phyloP scores from a whole-genome alignment of 129 eudicot species.

The Escallonia rubra region DNA sequence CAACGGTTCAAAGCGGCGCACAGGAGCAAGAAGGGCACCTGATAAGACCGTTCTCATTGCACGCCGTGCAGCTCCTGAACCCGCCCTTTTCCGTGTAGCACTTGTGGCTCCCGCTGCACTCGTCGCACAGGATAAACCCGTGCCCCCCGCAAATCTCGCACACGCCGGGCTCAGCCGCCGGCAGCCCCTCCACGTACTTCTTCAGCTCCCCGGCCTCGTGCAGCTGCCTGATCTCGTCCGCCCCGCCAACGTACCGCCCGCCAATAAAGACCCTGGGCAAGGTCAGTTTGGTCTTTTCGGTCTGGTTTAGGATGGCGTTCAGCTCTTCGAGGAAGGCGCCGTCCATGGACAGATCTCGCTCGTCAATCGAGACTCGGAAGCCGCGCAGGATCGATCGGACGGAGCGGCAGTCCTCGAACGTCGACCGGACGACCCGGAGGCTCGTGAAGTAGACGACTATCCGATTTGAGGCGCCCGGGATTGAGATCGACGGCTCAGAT shows the following conservation, averaged over 20 bases:
- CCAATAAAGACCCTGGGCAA: conserved; percentile 82
- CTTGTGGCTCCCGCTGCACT: conserved; percentile 90
- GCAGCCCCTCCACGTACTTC: conserved; percentile 51
- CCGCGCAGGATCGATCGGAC: conserved; percentile 63
- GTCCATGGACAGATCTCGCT: conserved; percentile 89
- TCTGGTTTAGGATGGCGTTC: conserved; percentile 31
- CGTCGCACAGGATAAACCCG: conserved; percentile 61
- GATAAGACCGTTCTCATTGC: conserved; percentile 91
- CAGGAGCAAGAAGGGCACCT: conserved; percentile 80
- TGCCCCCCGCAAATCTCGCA: conserved; percentile 81
- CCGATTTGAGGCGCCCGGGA: conserved; percentile 52
- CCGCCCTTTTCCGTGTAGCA: conserved; percentile 57
- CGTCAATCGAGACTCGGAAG: conserved; percentile 75
- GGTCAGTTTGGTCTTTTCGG: conserved; percentile 29
- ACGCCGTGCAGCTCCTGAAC: conserved; percentile 58
- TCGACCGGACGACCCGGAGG: conserved; percentile 74
- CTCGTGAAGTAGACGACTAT: conserved; percentile 72
- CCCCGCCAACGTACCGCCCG: conserved; percentile 88
- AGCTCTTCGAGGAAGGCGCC: conserved; percentile 55
- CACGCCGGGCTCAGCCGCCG: conserved; percentile 45
- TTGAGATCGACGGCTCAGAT: conserved; percentile 13
- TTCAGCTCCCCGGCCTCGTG: conserved; percentile 89
- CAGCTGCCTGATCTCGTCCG: conserved; percentile 71
- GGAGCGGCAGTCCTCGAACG: conserved; percentile 80
- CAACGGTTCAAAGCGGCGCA: conserved; percentile 21